Conservation (phyloP, 129 eudicot species). For the Mikania micrantha region DNA sequence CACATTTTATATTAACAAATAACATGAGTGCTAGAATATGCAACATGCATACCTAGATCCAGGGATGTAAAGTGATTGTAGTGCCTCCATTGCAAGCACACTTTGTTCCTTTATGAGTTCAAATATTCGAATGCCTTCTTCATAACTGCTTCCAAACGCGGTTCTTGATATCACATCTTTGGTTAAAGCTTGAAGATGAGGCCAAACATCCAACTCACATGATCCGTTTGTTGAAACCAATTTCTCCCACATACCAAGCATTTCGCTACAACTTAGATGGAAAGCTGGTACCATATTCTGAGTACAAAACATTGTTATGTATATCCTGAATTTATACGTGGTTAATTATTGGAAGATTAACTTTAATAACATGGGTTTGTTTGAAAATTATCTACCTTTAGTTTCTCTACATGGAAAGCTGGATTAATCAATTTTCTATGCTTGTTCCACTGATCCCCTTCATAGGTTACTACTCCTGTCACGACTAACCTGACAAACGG, state of each 20-base stretch:
- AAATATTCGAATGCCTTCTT: neutral
- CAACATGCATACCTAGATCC: neutral
- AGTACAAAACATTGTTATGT: neutral
- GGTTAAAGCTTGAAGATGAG: neutral
- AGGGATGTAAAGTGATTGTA: neutral
- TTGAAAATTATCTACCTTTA: neutral
- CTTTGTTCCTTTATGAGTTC: neutral
- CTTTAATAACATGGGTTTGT: neutral
- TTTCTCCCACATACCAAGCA: neutral
- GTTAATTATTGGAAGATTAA: neutral
- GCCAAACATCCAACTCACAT: neutral
- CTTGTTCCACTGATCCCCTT: neutral
- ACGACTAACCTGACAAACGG: neutral
- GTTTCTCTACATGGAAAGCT: neutral
- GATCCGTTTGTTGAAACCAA: neutral
- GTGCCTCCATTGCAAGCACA: neutral
- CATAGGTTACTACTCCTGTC: neutral
- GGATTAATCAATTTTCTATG: neutral
- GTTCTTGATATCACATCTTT: slow-evolving; percentile 1
- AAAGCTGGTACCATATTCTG: neutral
- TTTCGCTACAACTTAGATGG: neutral
- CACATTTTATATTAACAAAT: neutral
- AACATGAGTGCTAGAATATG: neutral
- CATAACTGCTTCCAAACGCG: neutral
- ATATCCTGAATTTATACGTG: neutral